Conservation (phyloP, 768 basidiomycete genomes). For the Mycena sanguinolenta region DNA sequence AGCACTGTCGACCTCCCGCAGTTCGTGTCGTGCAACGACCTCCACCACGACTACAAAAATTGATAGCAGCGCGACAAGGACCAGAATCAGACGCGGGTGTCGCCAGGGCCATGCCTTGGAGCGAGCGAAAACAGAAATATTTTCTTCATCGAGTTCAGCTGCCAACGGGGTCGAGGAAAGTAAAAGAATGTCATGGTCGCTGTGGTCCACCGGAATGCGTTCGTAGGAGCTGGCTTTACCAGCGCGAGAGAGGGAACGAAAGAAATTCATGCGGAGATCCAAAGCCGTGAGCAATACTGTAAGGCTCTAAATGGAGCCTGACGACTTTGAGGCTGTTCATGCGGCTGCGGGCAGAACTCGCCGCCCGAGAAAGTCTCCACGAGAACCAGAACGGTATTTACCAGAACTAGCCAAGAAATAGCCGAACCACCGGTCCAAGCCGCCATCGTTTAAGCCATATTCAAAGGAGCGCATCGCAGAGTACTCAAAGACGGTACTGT, state of each 20-base stretch:
- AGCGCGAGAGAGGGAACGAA: not conserved
- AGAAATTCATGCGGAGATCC: no score
- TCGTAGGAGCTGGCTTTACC: not conserved
- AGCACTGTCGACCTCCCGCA: not conserved
- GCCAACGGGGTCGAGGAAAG: not conserved
- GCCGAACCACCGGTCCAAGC: no score
- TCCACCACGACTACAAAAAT: not conserved
- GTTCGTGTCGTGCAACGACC: not conserved
- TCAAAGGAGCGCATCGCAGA: no score
- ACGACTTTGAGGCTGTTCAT: no score
- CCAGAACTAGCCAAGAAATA: no score
- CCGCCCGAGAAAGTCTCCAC: no score
- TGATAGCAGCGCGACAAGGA: not conserved
- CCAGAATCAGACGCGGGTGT: not conserved
- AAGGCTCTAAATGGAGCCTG: no score
- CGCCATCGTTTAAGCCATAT: no score
- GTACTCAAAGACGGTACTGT: no score
- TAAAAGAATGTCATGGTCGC: not conserved
- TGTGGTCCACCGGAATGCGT: not conserved
- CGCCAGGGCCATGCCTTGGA: conserved; percentile 1
- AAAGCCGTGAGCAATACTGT: no score
- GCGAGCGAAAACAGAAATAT: not conserved
- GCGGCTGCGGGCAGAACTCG: no score
- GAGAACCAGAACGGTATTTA: no score
- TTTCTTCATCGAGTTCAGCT: not conserved